A percentile compares a stretch with the other conserved stretches of the same genome.
phyloP scores from a whole-genome alignment of 768 basidiomycete species.

The Mycena metata region DNA sequence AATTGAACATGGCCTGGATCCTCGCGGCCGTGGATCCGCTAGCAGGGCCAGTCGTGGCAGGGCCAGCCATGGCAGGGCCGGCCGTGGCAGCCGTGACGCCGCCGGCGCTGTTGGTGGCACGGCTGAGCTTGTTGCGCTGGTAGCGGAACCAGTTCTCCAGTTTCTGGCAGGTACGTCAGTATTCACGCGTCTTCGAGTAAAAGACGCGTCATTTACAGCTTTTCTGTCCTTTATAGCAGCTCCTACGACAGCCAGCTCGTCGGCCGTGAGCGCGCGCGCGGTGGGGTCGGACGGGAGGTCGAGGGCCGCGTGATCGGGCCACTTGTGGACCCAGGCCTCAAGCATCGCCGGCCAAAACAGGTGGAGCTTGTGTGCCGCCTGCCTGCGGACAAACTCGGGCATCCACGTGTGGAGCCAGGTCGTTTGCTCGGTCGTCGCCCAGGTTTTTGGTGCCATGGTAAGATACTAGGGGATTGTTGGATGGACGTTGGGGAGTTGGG shows the following conservation, averaged over 20 bases:
- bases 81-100: too few relatives aligned
- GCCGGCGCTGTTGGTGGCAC: background rate
- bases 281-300: background rate
- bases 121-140: background rate
- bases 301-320: background rate
- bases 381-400: too few relatives aligned
- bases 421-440: too few relatives aligned
- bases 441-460: too few relatives aligned
- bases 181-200: background rate
- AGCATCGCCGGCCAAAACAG: too few relatives aligned
- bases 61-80: too few relatives aligned
- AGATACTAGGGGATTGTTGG: too few relatives aligned
- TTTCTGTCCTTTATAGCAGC: background rate
- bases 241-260: background rate
- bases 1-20: background rate
- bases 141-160: slow-evolving; percentile 12
- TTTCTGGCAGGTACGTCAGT: slow-evolving; percentile 7
- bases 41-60: too few relatives aligned
- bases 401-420: too few relatives aligned
- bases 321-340: background rate
- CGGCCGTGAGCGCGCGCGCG: background rate
- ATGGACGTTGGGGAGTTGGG: too few relatives aligned
- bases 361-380: too few relatives aligned
- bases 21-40: too few relatives aligned
- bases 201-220: background rate